These are phyloP conservation scores for Mycena vitilis DNA, from an alignment of 768 basidiomycete species.

Conservation along the genomic window DNA sequence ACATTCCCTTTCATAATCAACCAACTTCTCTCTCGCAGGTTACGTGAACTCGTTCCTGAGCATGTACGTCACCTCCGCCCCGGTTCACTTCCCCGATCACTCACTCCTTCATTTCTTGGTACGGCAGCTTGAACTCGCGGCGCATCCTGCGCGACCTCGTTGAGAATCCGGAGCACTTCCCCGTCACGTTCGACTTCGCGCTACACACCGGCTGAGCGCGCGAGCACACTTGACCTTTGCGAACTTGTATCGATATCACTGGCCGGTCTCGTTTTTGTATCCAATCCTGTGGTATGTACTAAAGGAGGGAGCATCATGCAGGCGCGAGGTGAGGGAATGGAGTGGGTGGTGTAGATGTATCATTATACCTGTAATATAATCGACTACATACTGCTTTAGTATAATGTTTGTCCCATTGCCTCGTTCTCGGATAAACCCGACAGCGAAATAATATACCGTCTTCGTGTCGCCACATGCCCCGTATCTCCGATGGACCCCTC, in stretches of 20 bases:
- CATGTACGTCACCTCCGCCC: conserved; percentile 42
- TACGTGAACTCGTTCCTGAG: conserved; percentile 53
- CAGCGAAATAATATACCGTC: no score
- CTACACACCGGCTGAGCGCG: conserved; percentile 23
- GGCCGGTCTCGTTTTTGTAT: conserved; percentile 20
- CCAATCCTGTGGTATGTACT: conserved; percentile 8
- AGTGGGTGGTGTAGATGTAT: conserved; percentile 7
- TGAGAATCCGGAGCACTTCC: conserved; percentile 35
- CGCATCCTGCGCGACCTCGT: conserved; percentile 35
- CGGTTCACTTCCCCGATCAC: not conserved
- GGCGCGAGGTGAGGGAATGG: conserved; percentile 1
- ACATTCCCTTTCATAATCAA: conserved; percentile 4
- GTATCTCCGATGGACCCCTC: no score
- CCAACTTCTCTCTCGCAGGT: conserved; percentile 35
- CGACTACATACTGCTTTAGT: not conserved
- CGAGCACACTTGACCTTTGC: not conserved
- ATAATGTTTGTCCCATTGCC: not conserved
- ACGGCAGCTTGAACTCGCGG: conserved; percentile 30
- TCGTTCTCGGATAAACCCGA: no score
- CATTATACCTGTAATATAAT: conserved; percentile 21
- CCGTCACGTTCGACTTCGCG: conserved; percentile 34
- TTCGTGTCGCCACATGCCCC: no score
- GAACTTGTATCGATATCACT: conserved; percentile 21
- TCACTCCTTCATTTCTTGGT: not conserved
- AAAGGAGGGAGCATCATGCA: conserved; percentile 1